Evolutionary conservation across 2,329 filamentous ascomycete species (phyloP), one percentile per base, ranked within the genome.

Genomic region (Fusarium sp.): DNA sequence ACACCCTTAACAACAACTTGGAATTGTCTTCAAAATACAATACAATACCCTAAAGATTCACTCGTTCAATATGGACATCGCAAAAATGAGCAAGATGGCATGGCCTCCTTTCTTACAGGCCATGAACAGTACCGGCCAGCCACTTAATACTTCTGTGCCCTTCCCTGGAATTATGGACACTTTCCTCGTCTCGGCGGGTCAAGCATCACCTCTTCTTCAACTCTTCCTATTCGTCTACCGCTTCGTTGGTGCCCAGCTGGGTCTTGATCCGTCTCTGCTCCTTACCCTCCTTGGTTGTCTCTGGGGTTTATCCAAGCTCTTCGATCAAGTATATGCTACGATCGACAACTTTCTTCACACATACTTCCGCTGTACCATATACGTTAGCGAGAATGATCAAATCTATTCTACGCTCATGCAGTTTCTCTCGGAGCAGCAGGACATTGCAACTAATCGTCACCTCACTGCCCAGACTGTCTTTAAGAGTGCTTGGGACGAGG

Each of bases 351-450:
- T 85, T 17, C 63, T 86, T 27, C 76, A 76, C n/a, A 74, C 76
- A 9, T 79, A 87, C 65, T 79, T 87, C 54, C 85, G 83, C 75
- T 81, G 83, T 50, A 81, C 80, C 63, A 80, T 90, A 55, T 82
- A 83, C 49, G 80, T 90, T 46, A 81, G 78, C 58, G 84, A 83
- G 60, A 81, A 80, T 41, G 88, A 90, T 69, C 83, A 86, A 53
- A 87, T 89, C 27, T 88, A 88, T 70, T 50, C 74, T 5, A 84
- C 89, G 51, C 70, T 90, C 47, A 87, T 89, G 80, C 82, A 84
- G 51, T 90, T 85, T 80, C 80, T 89, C 10, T 83, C 84, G 0
- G 74, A 81, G 39, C 84, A 88, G 71, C 83, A 84, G 11, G 80
- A 78, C 21, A 82, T 87, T 61, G 79, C 79, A 31, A 82, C 82